Evolutionary conservation across 345 rosid species (phyloP), one percentile per base, ranked within the genome.

Genomic region (Crucihimalaya himalaica): DNA sequence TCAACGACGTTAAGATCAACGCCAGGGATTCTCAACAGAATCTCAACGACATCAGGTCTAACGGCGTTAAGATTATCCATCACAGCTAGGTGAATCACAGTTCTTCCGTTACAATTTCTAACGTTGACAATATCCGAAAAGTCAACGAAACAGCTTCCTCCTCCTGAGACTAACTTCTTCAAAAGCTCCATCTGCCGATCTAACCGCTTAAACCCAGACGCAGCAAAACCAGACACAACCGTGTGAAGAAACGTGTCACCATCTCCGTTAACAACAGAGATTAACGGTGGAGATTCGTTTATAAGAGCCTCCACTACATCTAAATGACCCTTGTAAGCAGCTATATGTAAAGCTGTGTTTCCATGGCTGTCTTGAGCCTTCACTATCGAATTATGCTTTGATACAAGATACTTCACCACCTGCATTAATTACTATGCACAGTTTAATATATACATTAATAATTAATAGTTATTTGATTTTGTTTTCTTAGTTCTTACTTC

Each of bases 191-290:
- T 79, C 77, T 90, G 99, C 58, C 65, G 57, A 60, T 92, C 97
- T 25, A 87, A 76, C 77, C 97, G 82, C 34, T 78, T 88, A 68
- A 95, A 95, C 14, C 99, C 96, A 2, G 91, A 78, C 5, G 86
- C 83, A 42, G 85, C 80, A 60, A 92, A 92, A 52, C 90, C 92
- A 6, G 94, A 84, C 37, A 95, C 93, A n/a, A 85, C 96, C 83
- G 84, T 79, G 70, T 95, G 99, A 68, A 95, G 90, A 73, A 86
- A 92, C 48, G 96, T 90, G 79, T 89, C 89, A 10, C 99, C 97
- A 18, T 80, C 73, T 11, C 62, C 66, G 81, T 95, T 95, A 20
- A 77, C 78, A 13, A 29, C 10, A 2, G 82, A 79, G 57, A 80
- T 73, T 46, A 90, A 71, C 32, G 84, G 72, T 15, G 89, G 86